Evolutionary conservation across 192 early-diverging fungal species (phyloP).

Genomic region (Linnemannia schmuckeri): DNA sequence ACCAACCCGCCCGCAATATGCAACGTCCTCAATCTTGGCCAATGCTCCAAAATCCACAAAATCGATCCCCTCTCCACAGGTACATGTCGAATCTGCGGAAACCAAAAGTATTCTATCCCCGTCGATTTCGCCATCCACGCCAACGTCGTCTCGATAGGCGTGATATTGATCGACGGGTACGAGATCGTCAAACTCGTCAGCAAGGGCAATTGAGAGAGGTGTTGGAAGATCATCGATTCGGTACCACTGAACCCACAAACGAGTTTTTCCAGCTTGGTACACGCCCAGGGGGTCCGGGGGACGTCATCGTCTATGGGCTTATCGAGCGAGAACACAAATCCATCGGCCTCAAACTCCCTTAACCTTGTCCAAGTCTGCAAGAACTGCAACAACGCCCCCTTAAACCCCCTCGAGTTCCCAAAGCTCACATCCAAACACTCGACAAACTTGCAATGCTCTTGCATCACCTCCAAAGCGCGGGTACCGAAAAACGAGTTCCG

Average conservation of each 20-base stretch:
- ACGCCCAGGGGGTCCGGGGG: conserved; percentile 24
- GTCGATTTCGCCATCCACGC: conserved; percentile 35
- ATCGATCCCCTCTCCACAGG: conserved; percentile 15
- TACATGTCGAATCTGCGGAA: conserved; percentile 21
- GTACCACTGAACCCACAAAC: conserved; percentile 48
- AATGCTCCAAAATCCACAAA: conserved; percentile 35
- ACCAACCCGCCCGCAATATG: conserved; percentile 38
- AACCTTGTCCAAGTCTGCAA: conserved; percentile 22
- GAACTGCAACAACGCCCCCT: conserved; percentile 27
- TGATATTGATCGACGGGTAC: conserved; percentile 23
- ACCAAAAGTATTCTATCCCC: conserved; percentile 50
- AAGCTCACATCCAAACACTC: conserved; percentile 44
- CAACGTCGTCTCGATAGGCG: conserved; percentile 31
- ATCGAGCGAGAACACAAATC: conserved; percentile 38
- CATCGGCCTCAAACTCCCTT: conserved; percentile 40
- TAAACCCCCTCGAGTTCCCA: conserved; percentile 25
- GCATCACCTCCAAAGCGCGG: conserved; percentile 31
- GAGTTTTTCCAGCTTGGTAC: conserved; percentile 37
- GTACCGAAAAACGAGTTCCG: conserved; percentile 36
- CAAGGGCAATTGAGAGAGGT: conserved; percentile 24
- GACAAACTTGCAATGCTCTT: conserved; percentile 28
- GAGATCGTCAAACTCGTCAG: conserved; percentile 34
- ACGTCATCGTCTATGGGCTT: conserved; percentile 23
- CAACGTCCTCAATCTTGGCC: conserved; percentile 39
- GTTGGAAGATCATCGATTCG: conserved; percentile 41